Percentiles rank a stretch among this genome's conserved stretches.
phyloP scores from a whole-genome alignment of 169 alveolate species.

The Cryptosporidium parvum region DNA sequence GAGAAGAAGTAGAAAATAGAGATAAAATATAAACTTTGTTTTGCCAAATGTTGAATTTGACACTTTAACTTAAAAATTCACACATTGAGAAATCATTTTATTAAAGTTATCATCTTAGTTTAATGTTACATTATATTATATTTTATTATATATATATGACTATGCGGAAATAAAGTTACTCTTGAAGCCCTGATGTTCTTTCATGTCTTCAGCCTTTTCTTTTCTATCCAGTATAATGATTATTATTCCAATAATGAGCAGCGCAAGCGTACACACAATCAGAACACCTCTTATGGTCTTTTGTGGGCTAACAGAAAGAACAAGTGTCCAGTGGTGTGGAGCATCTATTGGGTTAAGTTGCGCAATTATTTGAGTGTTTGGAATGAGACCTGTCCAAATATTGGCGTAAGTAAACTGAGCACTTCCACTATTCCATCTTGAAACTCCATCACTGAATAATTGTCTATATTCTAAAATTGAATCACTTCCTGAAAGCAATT shows the following conservation, averaged over 20 bases:
- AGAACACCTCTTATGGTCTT: slow-evolving; percentile 39
- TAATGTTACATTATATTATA: not conserved
- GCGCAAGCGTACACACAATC: slow-evolving; percentile 26
- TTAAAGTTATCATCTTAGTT: not conserved
- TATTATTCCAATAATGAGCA: slow-evolving; percentile 47
- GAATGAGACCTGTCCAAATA: slow-evolving; percentile 70
- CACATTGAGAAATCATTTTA: not conserved
- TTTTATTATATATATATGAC: no score
- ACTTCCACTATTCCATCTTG: not conserved
- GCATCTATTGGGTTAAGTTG: slow-evolving; percentile 37
- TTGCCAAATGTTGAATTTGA: not conserved
- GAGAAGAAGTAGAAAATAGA: not conserved
- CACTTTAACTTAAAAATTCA: slow-evolving; percentile 3
- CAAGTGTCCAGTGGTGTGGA: slow-evolving; percentile 57
- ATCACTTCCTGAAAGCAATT: not conserved
- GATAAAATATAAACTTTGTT: not conserved
- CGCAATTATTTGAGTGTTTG: slow-evolving; percentile 66
- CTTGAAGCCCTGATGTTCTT: slow-evolving; percentile 69
- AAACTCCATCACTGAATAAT: slow-evolving; percentile 13
- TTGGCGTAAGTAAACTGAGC: slow-evolving; percentile 22
- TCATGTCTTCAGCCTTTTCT: slow-evolving; percentile 69
- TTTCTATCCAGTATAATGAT: slow-evolving; percentile 26
- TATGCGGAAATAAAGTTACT: slow-evolving; percentile 64
- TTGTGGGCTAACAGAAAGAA: slow-evolving; percentile 67
- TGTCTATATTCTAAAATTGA: slow-evolving; percentile 17